Conservation (phyloP, 371 early-diverging fungal genomes). For the Mucor circinelloides region DNA sequence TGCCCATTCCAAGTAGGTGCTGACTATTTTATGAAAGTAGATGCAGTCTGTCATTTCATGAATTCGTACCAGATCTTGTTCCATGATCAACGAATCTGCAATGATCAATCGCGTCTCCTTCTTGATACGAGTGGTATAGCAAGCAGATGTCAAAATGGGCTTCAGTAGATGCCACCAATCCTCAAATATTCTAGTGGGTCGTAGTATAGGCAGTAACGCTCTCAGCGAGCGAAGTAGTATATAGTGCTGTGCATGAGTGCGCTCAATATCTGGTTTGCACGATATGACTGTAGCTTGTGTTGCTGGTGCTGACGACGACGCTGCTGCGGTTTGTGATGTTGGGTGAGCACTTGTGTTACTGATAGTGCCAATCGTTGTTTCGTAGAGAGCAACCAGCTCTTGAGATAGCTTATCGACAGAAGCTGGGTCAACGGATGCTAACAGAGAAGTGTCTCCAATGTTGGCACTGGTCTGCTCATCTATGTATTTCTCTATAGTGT, state of each 20-base stretch:
- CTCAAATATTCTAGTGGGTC: slow-evolving; percentile 33
- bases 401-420: slow-evolving; percentile 42
- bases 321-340: neutral
- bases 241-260: slow-evolving; percentile 39
- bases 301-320: neutral
- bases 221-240: slow-evolving; percentile 39
- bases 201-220: slow-evolving; percentile 37
- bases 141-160: slow-evolving; percentile 36
- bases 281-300: slow-evolving; percentile 26
- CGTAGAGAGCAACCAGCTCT: slow-evolving; percentile 33
- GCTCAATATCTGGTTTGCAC: slow-evolving; percentile 21
- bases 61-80: slow-evolving; percentile 25
- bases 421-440: slow-evolving; percentile 21
- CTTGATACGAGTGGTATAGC: slow-evolving; percentile 39
- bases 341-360: neutral
- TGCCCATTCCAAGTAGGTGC: slow-evolving; percentile 40
- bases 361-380: slow-evolving; percentile 14
- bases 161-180: slow-evolving; percentile 38
- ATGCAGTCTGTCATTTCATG: slow-evolving; percentile 10
- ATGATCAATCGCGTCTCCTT: slow-evolving; percentile 38
- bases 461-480: slow-evolving; percentile 37
- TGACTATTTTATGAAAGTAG: slow-evolving; percentile 30
- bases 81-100: slow-evolving; percentile 35
- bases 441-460: slow-evolving; percentile 10
- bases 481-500: slow-evolving; percentile 41